These are phyloP conservation scores for Termitomyces sp. DNA, from an alignment of 768 basidiomycete species.

Conservation along the genomic window DNA sequence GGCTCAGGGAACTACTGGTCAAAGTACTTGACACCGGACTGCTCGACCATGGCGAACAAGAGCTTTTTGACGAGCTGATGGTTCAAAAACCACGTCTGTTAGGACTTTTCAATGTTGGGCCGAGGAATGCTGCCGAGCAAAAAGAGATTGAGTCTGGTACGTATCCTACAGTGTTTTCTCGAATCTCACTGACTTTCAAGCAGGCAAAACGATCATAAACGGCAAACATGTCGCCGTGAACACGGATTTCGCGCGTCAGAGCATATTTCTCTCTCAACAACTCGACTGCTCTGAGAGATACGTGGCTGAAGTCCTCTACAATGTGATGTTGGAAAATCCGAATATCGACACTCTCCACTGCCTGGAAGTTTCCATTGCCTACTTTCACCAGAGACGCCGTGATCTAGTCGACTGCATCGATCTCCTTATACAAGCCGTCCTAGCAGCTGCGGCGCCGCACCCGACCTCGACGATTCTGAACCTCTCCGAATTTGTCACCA, in stretches of 20 bases:
- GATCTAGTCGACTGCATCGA: conserved; percentile 67
- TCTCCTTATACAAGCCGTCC: conserved; percentile 61
- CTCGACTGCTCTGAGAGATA: conserved; percentile 82
- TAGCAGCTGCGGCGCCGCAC: conserved; percentile 37
- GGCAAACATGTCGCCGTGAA: conserved; percentile 70
- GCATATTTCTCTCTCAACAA: conserved; percentile 72
- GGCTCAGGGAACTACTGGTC: conserved; percentile 48
- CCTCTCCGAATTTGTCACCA: conserved; percentile 48
- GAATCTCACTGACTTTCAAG: conserved; percentile 2
- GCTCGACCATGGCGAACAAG: conserved; percentile 54
- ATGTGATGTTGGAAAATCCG: conserved; percentile 57
- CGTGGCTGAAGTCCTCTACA: conserved; percentile 62
- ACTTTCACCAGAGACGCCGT: conserved; percentile 66
- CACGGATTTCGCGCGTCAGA: conserved; percentile 72
- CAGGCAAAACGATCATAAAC: conserved; percentile 63
- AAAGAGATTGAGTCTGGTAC: conserved; percentile 64
- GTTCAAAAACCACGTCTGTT: conserved; percentile 58
- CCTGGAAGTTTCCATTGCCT: conserved; percentile 60
- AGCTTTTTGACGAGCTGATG: conserved; percentile 71
- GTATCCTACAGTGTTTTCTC: conserved; percentile 13
- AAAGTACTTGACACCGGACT: conserved; percentile 40
- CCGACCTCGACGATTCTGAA: conserved; percentile 44
- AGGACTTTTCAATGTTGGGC: conserved; percentile 60
- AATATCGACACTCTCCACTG: conserved; percentile 52
- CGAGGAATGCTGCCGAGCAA: conserved; percentile 56